Percentiles rank a stretch among this genome's conserved stretches.
These are phyloP conservation scores for Ogataea saltuana DNA, from an alignment of 805 yeast genomes.

Conservation along the genomic window DNA sequence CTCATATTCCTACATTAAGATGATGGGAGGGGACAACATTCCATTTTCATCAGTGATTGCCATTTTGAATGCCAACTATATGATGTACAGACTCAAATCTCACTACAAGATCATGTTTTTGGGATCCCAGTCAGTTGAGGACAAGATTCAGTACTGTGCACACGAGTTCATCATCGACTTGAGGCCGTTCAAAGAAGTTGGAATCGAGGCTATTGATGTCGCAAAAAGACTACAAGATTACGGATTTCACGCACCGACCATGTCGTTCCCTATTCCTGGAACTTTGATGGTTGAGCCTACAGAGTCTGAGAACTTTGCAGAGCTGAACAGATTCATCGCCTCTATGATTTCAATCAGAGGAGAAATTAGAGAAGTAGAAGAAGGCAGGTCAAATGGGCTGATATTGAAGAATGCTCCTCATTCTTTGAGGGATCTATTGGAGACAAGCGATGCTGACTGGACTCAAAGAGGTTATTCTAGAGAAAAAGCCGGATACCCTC, in stretches of 20 bases:
- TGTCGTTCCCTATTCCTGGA: slow-evolving; percentile 98
- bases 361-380: slow-evolving; percentile 75
- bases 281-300: slow-evolving; percentile 98
- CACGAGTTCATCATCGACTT: slow-evolving; percentile 95
- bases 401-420: slow-evolving; percentile 93
- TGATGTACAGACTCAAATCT: slow-evolving; percentile 74
- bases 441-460: slow-evolving; percentile 69
- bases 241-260: slow-evolving; percentile 98
- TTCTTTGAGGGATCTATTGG: slow-evolving; percentile 73
- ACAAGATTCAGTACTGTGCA: slow-evolving; percentile 72
- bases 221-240: slow-evolving; percentile 97
- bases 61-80: slow-evolving; percentile 92
- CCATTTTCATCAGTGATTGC: slow-evolving; percentile 89
- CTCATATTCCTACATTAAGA: slow-evolving; percentile 90
- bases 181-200: slow-evolving; percentile 75
- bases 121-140: slow-evolving; percentile 37
- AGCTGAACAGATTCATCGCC: slow-evolving; percentile 87
- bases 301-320: slow-evolving; percentile 86
- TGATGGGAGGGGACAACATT: slow-evolving; percentile 84
- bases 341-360: slow-evolving; percentile 78
- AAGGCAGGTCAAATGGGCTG: slow-evolving; percentile 63
- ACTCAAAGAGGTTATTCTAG: slow-evolving; percentile 82
- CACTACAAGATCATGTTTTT: slow-evolving; percentile 78
- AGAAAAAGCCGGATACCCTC: slow-evolving; percentile 91
- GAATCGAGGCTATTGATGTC: slow-evolving; percentile 92